These are phyloP conservation scores for Botrytis elliptica DNA, from an alignment of 2,329 filamentous ascomycete genomes.

Conservation along the genomic window DNA sequence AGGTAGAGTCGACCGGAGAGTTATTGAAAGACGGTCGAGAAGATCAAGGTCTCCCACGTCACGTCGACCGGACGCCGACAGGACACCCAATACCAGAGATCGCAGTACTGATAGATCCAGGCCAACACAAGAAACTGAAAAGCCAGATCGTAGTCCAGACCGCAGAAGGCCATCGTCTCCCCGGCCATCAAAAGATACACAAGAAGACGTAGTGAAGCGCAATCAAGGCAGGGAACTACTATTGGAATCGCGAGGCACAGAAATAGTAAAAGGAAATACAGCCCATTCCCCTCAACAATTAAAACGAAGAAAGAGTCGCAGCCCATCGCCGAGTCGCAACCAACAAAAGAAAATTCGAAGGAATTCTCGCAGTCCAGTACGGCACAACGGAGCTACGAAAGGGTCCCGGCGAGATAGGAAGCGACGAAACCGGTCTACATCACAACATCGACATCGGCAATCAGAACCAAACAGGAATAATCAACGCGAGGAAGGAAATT, in stretches of 20 bases:
- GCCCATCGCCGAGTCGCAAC: constrained; percentile 37
- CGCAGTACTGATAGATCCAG: constrained; percentile 36
- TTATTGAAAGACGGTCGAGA: constrained; percentile 34
- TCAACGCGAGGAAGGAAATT: constrained; percentile 28
- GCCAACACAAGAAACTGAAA: constrained; percentile 32
- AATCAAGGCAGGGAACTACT: constrained; percentile 40
- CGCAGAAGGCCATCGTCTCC: constrained; percentile 36
- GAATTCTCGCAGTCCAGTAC: constrained; percentile 36
- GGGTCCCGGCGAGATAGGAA: constrained; percentile 33
- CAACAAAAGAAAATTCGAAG: constrained; percentile 39
- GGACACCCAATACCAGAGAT: constrained; percentile 36
- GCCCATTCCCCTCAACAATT: constrained; percentile 37
- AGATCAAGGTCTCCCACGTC: constrained; percentile 41
- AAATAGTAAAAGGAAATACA: constrained; percentile 35
- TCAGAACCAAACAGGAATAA: constrained; percentile 30
- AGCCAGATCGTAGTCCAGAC: constrained; percentile 37
- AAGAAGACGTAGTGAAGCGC: constrained; percentile 38
- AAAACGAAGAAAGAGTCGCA: constrained; percentile 40
- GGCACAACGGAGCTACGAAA: constrained; percentile 29
- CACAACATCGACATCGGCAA: constrained; percentile 35
- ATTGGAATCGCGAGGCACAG: constrained; percentile 39
- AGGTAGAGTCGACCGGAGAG: constrained; percentile 44
- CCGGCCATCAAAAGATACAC: constrained; percentile 35
- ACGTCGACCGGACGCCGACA: constrained; percentile 40
- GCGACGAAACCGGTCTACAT: constrained; percentile 33